Base-by-base conservation (phyloP, 1,284 basidiomycete genomes). In the Pyrrhoderma noxium region DNA sequence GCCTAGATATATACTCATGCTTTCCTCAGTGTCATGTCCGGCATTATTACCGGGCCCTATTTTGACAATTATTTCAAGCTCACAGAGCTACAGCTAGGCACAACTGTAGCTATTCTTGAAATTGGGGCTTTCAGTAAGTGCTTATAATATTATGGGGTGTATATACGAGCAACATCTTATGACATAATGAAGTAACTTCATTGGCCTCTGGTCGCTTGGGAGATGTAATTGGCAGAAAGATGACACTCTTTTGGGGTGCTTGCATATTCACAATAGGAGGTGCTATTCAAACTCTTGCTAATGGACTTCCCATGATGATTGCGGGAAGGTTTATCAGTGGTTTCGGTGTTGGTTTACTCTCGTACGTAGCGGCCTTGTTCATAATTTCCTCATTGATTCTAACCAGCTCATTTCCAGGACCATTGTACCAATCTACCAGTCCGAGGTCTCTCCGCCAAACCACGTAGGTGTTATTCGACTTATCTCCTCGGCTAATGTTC, bases 381-480 rank as follows among this genome's bases (percentile, higher is more conserved):
- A 18, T 31, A 45, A 27, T 36, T 52, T 34, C 50, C 34, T 42
- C 21, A 40, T 52, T 42, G 39, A 49, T 53, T 45, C 51, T 46
- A 9, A 34, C 38, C 14, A 42, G 38, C 22, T 3, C 35, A 5
- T 14, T 25, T 22, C 11, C 61, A 91, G 91, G 49, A 97, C 94
- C 54, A 93, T 97, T 57, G 95, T 98, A 19, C 95, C 95, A 4
- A 96, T 97, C 55, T 99, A 97, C 66, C 95, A 97, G 70, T 90
- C 88, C 60, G 95, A 98, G 72, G 92, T 98, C 47, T 95, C 92
- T 2, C 93, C 94, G 13, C 90, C 95, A 2, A 80, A 92, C 63
- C 91, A 96, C 70, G 90, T 89, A 64, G 51, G 86, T 34, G 19
- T 25, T 19, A 35, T 25, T 34, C 49, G 14, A 16, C n/a, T 40